A percentile compares a stretch with the other conserved stretches of the same genome.
phyloP scores from a whole-genome alignment of 495 filamentous ascomycete species.

The Trichocladium antarcticum region DNA sequence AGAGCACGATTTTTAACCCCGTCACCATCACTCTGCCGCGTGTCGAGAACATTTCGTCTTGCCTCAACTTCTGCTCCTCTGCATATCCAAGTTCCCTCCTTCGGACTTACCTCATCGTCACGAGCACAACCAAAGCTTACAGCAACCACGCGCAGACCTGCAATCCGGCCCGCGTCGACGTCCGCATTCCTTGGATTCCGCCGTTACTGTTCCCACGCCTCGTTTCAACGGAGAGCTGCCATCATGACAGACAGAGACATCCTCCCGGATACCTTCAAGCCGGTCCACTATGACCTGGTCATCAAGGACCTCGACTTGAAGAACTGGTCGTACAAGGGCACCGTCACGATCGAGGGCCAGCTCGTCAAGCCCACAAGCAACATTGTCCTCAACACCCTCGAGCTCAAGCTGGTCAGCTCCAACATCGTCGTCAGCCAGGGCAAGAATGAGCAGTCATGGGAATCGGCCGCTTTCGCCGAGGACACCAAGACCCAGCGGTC shows the following conservation, averaged over 20 bases:
- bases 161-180: slow-evolving; percentile 3
- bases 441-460: slow-evolving; percentile 40
- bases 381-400: slow-evolving; percentile 62
- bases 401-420: slow-evolving; percentile 50
- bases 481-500: slow-evolving; percentile 71
- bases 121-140: not conserved
- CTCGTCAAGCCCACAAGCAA: slow-evolving; percentile 53
- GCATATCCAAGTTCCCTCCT: not conserved
- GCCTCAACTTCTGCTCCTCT: not conserved
- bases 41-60: not conserved
- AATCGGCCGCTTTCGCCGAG: slow-evolving; percentile 58
- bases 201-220: slow-evolving; percentile 14
- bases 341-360: slow-evolving; percentile 48
- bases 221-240: slow-evolving; percentile 12
- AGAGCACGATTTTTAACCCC: slow-evolving; percentile 7
- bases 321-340: slow-evolving; percentile 74
- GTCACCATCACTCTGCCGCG: not conserved
- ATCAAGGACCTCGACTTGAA: slow-evolving; percentile 67
- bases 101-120: not conserved
- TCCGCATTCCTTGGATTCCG: not conserved
- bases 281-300: slow-evolving; percentile 72
- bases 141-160: slow-evolving; percentile 2
- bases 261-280: slow-evolving; percentile 57
- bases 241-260: slow-evolving; percentile 45
- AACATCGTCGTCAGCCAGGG: slow-evolving; percentile 35